phyloP scores from a whole-genome alignment of 2,329 filamentous ascomycete species.

The Coleophoma eucalyptorum region DNA sequence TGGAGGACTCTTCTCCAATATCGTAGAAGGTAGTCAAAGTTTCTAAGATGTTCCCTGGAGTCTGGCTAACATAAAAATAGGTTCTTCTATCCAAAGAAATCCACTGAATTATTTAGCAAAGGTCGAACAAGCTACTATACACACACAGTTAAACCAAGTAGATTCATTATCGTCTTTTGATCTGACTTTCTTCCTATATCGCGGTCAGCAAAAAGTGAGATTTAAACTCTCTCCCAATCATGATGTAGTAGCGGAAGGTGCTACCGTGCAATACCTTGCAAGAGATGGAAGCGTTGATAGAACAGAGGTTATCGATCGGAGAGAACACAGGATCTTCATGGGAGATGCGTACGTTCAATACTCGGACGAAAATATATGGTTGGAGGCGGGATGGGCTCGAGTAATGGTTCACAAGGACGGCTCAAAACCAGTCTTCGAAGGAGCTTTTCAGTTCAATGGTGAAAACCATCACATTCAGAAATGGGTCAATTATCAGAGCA shows the following conservation, averaged over 20 bases:
- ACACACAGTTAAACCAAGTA: too few species aligned
- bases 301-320: conserved; percentile 52
- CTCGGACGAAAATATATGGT: conserved; percentile 61
- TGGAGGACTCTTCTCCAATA: too few species aligned
- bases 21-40: too few species aligned
- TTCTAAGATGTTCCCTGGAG: too few species aligned
- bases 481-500: conserved; percentile 64
- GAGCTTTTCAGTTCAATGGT: conserved; percentile 73
- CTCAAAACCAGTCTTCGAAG: conserved; percentile 74
- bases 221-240: conserved; percentile 82
- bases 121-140: too few species aligned
- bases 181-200: conserved; percentile 69
- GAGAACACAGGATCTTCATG: conserved; percentile 76
- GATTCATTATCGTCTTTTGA: too few species aligned
- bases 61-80: too few species aligned
- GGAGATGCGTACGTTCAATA: conserved; percentile 68
- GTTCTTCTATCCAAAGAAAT: too few species aligned
- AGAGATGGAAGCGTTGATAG: conserved; percentile 58
- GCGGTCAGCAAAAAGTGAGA: conserved; percentile 63
- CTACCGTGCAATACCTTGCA: conserved; percentile 66
- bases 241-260: conserved; percentile 75
- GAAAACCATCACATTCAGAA: conserved; percentile 83
- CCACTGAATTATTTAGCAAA: too few species aligned
- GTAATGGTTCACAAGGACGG: conserved; percentile 76
- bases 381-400: conserved; percentile 77